phyloP scores from a whole-genome alignment of 495 filamentous ascomycete genomes.

The Barbatosphaeria neglecta region DNA sequence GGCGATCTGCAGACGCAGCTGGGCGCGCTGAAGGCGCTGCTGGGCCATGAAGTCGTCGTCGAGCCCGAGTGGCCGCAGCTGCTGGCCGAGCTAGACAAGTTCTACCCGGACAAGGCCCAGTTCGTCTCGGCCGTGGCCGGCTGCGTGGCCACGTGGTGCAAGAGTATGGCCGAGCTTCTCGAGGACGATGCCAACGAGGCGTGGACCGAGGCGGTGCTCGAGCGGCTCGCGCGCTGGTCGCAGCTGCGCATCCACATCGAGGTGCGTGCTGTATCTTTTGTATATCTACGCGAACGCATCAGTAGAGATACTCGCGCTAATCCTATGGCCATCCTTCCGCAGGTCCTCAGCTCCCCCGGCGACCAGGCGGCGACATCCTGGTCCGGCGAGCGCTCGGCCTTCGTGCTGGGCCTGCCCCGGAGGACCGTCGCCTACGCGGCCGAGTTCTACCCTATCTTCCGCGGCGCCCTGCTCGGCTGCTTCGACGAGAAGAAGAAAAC shows the following conservation, averaged over 20 bases:
- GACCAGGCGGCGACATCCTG: slow-evolving; percentile 8
- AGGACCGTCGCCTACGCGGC: slow-evolving; percentile 8
- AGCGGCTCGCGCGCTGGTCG: slow-evolving; percentile 3
- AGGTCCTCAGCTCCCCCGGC: slow-evolving; percentile 3
- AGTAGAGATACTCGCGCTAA: too few species aligned
- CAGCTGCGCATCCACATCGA: slow-evolving; percentile 19
- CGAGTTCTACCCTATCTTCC: slow-evolving; percentile 18
- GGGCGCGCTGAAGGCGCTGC: slow-evolving; percentile 7
- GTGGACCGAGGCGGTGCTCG: slow-evolving; percentile 20
- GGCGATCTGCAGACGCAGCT: slow-evolving; percentile 11
- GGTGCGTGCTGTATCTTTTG: slow-evolving; percentile 3
- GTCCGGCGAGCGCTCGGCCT: slow-evolving; percentile 10
- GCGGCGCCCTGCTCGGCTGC: slow-evolving; percentile 11
- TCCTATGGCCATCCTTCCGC: too few species aligned
- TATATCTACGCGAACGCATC: neutral
- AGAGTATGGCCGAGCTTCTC: slow-evolving; percentile 16
- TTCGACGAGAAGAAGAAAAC: slow-evolving; percentile 11
- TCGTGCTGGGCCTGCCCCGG: slow-evolving; percentile 21
- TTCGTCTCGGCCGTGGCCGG: slow-evolving; percentile 14
- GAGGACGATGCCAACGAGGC: slow-evolving; percentile 17
- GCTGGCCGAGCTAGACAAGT: slow-evolving; percentile 11
- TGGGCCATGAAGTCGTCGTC: slow-evolving; percentile 20
- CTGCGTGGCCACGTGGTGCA: slow-evolving; percentile 13
- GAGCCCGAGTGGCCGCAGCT: slow-evolving; percentile 23
- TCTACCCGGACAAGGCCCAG: slow-evolving; percentile 20